Base-by-base conservation (phyloP, 108 stramenopile genomes). In the Cyclotella distinguenda region DNA sequence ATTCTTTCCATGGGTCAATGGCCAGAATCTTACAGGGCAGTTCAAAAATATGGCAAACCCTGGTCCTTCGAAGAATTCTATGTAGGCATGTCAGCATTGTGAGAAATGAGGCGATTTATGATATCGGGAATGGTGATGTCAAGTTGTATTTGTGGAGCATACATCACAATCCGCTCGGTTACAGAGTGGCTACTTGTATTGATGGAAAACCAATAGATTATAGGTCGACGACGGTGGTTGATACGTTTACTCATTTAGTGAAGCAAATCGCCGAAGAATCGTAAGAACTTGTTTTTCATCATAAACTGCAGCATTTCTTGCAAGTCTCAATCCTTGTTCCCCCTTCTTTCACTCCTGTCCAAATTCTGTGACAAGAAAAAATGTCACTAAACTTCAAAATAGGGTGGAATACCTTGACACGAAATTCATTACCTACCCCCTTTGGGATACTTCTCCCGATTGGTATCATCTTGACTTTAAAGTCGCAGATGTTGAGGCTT, bases 401-500 rank as follows among this genome's bases (percentile, higher is more conserved):
- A 45, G 44, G n/a, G n/a, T 45, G 4, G 44, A 45, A 5, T 45
- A 45, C n/a, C 5, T 45, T 45, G 44, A 45, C 18, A 45, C 44
- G 18, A 12, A 45, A 18, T 45, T 45, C n/a, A 45, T 45, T 15
- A 45, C 44, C 13, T 5, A 9, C 5, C 15, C 44, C 5, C 5
- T 45, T 8, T 45, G 44, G 44, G 44, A 45, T n/a, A 45, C 44
- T 15, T 9, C 44, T n/a, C 44, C 44, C 15, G 44, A 45, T n/a
- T 45, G 44, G 44, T 15, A 45, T n/a, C 44, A 45, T n/a, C 44
- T 45, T 18, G n/a, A 45, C n/a, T 45, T 16, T 45, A 12, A n/a
- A 45, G 44, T 45, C 18, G 7, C 44, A 45, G 44, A 45, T 45
- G 44, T 45, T 45, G 44, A 45, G 44, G 44, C 44, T n/a, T 45